Conservation (phyloP, 176 grass and related monocot species). For the Oryza nivara region DNA sequence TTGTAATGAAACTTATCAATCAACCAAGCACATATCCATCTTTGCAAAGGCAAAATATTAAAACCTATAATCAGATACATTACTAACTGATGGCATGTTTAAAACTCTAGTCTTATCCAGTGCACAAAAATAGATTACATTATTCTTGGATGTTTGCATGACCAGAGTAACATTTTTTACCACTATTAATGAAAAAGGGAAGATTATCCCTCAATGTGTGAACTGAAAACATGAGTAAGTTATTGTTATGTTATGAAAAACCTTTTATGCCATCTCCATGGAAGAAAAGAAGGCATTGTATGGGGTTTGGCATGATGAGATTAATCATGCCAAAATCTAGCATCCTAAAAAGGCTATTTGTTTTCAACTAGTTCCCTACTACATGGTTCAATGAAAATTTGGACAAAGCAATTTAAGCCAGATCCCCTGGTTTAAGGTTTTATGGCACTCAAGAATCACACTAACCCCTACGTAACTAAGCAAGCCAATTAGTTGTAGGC, state of each 20-base stretch:
- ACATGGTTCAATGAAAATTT: neutral
- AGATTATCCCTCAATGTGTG: neutral
- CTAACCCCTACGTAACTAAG: neutral
- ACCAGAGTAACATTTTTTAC: neutral
- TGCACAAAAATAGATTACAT: neutral
- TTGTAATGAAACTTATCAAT: conserved; percentile 34
- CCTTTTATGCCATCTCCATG: neutral
- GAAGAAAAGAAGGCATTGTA: conserved; percentile 5
- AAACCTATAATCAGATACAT: neutral
- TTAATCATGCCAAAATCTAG: neutral
- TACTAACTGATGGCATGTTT: neutral
- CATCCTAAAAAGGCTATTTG: neutral
- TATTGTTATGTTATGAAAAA: neutral
- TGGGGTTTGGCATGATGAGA: neutral
- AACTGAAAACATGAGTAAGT: conserved; percentile 3
- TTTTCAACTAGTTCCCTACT: neutral
- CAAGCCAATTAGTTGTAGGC: neutral
- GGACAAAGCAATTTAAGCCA: neutral
- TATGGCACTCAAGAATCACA: neutral
- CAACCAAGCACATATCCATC: neutral
- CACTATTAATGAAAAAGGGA: neutral
- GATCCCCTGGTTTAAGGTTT: neutral
- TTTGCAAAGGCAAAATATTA: neutral
- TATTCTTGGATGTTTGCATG: neutral
- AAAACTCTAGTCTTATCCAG: neutral